phyloP scores from a whole-genome alignment of 805 yeast species.

The Schwanniomyces polymorphus region DNA sequence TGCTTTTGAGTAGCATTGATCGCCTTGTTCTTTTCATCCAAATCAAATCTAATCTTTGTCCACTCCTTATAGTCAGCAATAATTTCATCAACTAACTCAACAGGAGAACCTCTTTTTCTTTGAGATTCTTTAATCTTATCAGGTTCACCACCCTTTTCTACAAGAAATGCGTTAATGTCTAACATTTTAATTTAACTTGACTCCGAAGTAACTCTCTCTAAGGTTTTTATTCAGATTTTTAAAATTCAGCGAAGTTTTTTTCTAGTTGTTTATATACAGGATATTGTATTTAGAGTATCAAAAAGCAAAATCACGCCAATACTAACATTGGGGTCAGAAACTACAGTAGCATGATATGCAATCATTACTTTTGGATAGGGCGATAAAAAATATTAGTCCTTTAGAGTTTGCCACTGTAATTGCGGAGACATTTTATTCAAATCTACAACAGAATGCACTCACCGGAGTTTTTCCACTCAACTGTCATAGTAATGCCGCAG shows the following conservation, averaged over 20 bases:
- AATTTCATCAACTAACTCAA: slow-evolving; percentile 94
- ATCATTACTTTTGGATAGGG: slow-evolving; percentile 35
- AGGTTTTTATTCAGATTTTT: not conserved
- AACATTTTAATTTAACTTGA: slow-evolving; percentile 54
- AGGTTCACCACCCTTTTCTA: slow-evolving; percentile 97
- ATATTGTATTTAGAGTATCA: not conserved
- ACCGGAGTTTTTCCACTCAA: slow-evolving; percentile 36
- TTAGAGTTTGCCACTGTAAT: slow-evolving; percentile 34
- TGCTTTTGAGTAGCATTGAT: slow-evolving; percentile 89
- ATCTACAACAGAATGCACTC: slow-evolving; percentile 20
- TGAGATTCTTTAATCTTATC: slow-evolving; percentile 85
- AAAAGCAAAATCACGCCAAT: not conserved
- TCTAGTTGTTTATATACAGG: not conserved
- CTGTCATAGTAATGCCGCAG: slow-evolving; percentile 50
- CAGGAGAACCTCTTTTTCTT: slow-evolving; percentile 90
- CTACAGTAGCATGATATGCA: slow-evolving; percentile 28
- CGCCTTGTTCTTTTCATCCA: slow-evolving; percentile 87
- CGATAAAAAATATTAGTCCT: slow-evolving; percentile 26
- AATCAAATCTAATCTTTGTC: slow-evolving; percentile 78
- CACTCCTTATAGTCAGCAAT: slow-evolving; percentile 88
- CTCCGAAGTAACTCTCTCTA: not conserved
- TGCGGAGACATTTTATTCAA: slow-evolving; percentile 36
- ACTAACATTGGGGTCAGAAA: not conserved
- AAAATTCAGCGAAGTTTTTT: not conserved
- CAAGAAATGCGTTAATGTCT: slow-evolving; percentile 88